These are phyloP conservation scores for Coemansia sp. DNA, from an alignment of 192 early-diverging fungal species.

Conservation along the genomic window DNA sequence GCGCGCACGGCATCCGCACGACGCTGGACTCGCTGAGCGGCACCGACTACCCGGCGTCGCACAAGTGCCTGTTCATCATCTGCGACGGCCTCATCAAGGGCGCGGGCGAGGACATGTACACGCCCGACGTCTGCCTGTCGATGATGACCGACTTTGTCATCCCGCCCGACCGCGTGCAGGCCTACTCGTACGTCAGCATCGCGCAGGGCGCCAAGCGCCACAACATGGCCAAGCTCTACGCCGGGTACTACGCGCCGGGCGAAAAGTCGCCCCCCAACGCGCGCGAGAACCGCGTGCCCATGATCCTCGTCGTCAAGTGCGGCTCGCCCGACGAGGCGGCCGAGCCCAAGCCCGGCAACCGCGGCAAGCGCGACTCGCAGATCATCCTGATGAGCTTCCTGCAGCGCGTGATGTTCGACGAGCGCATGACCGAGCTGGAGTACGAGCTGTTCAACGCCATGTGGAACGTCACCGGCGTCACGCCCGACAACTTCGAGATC, in stretches of 20 bases:
- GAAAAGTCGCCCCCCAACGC: constrained; percentile 66
- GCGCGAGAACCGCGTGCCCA: constrained; percentile 89
- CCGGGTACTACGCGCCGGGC: constrained; percentile 86
- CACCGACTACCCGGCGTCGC: constrained; percentile 94
- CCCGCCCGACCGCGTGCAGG: constrained; percentile 93
- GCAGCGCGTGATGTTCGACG: constrained; percentile 93
- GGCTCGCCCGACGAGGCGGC: constrained; percentile 80
- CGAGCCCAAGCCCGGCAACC: constrained; percentile 83
- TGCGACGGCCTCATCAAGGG: constrained; percentile 98
- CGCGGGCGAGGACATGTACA: constrained; percentile 92
- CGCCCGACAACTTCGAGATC: constrained; percentile 97
- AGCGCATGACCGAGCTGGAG: constrained; percentile 92
- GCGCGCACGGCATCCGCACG: constrained; percentile 86
- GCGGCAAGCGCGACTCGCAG: constrained; percentile 99
- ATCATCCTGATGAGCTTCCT: constrained; percentile 98
- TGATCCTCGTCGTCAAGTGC: constrained; percentile 92
- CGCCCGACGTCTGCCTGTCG: constrained; percentile 79
- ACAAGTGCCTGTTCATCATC: constrained; percentile 94
- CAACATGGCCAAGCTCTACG: constrained; percentile 97
- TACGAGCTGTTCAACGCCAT: constrained; percentile 98
- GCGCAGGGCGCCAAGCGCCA: constrained; percentile 89
- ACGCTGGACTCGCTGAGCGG: constrained; percentile 91
- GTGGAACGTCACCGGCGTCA: constrained; percentile 99
- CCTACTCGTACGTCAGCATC: constrained; percentile 78
- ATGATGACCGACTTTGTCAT: constrained; percentile 84